Evolutionary conservation across 2,329 filamentous ascomycete genomes (phyloP).

Genomic region (Penicillium glabrum): DNA sequence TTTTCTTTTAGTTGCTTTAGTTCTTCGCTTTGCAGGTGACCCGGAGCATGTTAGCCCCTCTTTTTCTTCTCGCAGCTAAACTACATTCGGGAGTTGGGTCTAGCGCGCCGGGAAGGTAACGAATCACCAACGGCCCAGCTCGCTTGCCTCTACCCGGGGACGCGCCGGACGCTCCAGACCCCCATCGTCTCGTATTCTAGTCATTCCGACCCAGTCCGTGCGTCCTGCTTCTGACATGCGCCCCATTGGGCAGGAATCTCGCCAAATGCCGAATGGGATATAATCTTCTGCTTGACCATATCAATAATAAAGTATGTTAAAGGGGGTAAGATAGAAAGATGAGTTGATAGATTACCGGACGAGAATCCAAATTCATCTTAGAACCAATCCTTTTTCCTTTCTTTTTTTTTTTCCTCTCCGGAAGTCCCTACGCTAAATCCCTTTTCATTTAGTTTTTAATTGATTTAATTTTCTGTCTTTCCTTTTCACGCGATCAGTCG

Average conservation of each 20-base stretch:
- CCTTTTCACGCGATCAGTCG: not conserved
- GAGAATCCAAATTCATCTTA: not conserved
- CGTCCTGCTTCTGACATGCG: conserved; percentile 5
- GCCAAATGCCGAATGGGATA: not conserved
- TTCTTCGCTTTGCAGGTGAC: conserved; percentile 7
- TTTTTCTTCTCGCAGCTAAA: not conserved
- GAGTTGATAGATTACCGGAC: not conserved
- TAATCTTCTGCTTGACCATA: not conserved
- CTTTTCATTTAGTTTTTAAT: no score
- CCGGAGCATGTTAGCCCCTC: not conserved
- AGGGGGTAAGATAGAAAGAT: not conserved
- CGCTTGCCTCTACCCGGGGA: conserved; percentile 21
- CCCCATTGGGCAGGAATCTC: conserved; percentile 17
- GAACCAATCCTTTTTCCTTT: not conserved
- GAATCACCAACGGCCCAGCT: conserved; percentile 13
- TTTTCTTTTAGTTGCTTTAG: not conserved
- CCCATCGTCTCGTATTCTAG: conserved; percentile 20
- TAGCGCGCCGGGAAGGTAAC: conserved; percentile 1
- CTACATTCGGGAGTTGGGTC: not conserved
- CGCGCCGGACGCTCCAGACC: conserved; percentile 4
- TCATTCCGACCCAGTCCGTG: conserved; percentile 23
- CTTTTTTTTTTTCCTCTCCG: not conserved
- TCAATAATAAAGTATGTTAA: not conserved
- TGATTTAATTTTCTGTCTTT: no score
- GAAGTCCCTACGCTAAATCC: no score